Evolutionary conservation across 495 filamentous ascomycete genomes (phyloP).

Genomic region (Aspergillus indologenus): DNA sequence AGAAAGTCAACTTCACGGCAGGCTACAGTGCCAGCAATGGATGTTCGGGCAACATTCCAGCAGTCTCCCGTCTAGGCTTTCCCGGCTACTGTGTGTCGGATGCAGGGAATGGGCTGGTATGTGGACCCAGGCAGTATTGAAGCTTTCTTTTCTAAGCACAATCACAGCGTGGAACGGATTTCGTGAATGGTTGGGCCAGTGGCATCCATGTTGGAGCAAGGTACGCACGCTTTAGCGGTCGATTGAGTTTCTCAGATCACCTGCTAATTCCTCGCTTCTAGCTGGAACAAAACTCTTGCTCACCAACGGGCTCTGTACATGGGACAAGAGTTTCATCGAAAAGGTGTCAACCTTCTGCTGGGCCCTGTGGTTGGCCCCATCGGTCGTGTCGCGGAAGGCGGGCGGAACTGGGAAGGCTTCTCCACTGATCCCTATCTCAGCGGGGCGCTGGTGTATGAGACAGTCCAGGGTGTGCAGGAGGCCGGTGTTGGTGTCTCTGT

Average conservation of each 20-base stretch:
- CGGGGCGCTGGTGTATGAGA: slow-evolving; percentile 56
- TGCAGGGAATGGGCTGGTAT: slow-evolving; percentile 57
- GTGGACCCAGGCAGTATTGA: not conserved
- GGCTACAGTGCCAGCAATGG: slow-evolving; percentile 56
- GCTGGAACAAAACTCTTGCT: slow-evolving; percentile 56
- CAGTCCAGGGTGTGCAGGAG: slow-evolving; percentile 64
- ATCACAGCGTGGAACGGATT: slow-evolving; percentile 49
- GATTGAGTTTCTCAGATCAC: too few relatives aligned
- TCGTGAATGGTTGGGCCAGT: slow-evolving; percentile 54
- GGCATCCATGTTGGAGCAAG: slow-evolving; percentile 54
- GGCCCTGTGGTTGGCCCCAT: slow-evolving; percentile 68
- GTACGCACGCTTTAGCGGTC: too few relatives aligned
- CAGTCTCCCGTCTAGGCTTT: slow-evolving; percentile 53
- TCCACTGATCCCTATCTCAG: slow-evolving; percentile 67
- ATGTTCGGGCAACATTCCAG: slow-evolving; percentile 53
- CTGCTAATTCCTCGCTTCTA: slow-evolving; percentile 28
- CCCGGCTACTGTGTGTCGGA: slow-evolving; percentile 62
- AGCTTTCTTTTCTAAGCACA: not conserved
- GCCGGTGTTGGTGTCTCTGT: slow-evolving; percentile 67
- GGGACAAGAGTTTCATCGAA: slow-evolving; percentile 54
- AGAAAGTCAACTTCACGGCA: slow-evolving; percentile 55
- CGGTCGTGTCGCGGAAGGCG: slow-evolving; percentile 74
- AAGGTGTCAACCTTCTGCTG: slow-evolving; percentile 54
- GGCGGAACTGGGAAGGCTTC: slow-evolving; percentile 86
- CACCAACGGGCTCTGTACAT: slow-evolving; percentile 47